Percentiles rank a stretch among this genome's conserved stretches.
Conservation (phyloP, 768 basidiomycete species). For the Hericium rajendrae region DNA sequence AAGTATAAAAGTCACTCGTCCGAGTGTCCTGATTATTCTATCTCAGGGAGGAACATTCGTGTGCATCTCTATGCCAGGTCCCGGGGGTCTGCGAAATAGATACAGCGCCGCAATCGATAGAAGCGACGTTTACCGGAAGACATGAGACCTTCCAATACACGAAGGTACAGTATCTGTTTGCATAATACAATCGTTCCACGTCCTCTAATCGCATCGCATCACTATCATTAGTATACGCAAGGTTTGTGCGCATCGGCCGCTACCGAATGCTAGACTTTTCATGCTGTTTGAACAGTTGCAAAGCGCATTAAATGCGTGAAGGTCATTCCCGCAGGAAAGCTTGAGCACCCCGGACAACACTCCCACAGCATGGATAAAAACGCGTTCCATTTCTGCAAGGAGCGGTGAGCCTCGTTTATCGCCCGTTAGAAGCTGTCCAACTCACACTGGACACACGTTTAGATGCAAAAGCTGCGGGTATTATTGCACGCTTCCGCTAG, state of each 20-base stretch:
- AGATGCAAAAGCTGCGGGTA: conserved; percentile 51
- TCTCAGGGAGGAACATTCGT: conserved; percentile 42
- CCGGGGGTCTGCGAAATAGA: conserved; percentile 51
- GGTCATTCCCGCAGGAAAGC: conserved; percentile 33
- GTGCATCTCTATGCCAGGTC: conserved; percentile 32
- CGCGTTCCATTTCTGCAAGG: conserved; percentile 47
- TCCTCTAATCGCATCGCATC: background rate
- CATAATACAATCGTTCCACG: background rate
- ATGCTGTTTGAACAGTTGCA: conserved; percentile 25
- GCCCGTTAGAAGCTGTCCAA: background rate
- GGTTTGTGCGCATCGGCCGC: conserved; percentile 19
- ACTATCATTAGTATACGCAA: conserved; percentile 37
- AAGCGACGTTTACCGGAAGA: conserved; percentile 50
- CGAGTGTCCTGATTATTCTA: background rate
- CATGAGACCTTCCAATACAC: conserved; percentile 59
- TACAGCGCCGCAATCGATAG: conserved; percentile 46
- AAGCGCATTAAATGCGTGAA: conserved; percentile 43
- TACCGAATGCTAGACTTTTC: background rate
- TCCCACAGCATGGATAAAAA: conserved; percentile 35
- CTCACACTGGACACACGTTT: background rate
- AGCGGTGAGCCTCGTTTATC: conserved; percentile 22
- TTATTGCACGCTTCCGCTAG: conserved; percentile 46
- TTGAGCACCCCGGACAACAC: conserved; percentile 37
- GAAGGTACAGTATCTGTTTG: conserved; percentile 30
- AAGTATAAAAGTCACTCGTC: background rate